Evolutionary conservation across 2,329 filamentous ascomycete genomes (phyloP).

Genomic region (Pseudocercospora fuligena): DNA sequence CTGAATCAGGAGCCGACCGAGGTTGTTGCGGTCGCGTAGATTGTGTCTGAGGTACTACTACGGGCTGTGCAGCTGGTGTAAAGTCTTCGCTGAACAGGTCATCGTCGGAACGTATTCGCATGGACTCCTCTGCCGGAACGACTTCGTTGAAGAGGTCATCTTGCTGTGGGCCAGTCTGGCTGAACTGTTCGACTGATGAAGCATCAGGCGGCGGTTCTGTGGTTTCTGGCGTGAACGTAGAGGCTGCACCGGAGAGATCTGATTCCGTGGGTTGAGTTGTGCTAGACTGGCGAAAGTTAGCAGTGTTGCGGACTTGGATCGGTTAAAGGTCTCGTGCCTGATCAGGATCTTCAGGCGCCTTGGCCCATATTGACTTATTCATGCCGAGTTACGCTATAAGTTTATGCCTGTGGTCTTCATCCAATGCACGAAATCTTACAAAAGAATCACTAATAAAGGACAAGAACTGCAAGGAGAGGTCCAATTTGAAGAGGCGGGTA

Average conservation of each 20-base stretch:
- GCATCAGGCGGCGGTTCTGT: conserved; percentile 29
- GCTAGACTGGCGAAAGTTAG: background rate
- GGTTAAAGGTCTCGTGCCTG: conserved; percentile 5
- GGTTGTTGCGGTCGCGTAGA: conserved; percentile 18
- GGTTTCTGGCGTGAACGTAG: conserved; percentile 18
- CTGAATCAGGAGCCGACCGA: conserved; percentile 18
- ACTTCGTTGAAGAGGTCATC: conserved; percentile 43
- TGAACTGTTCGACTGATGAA: conserved; percentile 37
- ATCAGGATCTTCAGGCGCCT: conserved; percentile 10
- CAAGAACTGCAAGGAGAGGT: background rate
- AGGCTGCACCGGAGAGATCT: conserved; percentile 17
- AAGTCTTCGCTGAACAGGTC: conserved; percentile 59
- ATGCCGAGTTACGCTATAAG: background rate
- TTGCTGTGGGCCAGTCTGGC: conserved; percentile 41
- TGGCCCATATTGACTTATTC: conserved; percentile 30
- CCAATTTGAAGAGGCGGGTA: conserved; percentile 1
- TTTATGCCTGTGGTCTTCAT: background rate
- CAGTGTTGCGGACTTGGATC: background rate
- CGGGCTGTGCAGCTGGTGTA: conserved; percentile 51
- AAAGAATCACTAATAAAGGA: background rate
- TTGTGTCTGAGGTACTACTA: conserved; percentile 34
- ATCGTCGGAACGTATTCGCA: conserved; percentile 56
- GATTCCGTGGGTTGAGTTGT: conserved; percentile 8
- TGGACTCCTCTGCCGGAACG: conserved; percentile 49
- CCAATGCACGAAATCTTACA: background rate